These are phyloP conservation scores for Psilocybe sp. DNA, from an alignment of 768 basidiomycete genomes.

Conservation along the genomic window DNA sequence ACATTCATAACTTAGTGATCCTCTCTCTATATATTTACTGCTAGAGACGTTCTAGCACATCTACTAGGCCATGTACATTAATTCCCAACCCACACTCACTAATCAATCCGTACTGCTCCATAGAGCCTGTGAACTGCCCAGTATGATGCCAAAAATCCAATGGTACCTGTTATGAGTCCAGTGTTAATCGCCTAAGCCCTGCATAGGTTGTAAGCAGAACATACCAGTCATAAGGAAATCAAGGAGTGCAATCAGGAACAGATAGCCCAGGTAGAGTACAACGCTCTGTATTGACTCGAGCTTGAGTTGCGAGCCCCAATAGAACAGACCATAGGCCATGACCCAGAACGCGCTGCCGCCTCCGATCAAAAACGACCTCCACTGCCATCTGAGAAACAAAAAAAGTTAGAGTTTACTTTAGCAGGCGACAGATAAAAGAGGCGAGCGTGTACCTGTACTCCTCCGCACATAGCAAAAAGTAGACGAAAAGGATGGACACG, in stretches of 20 bases:
- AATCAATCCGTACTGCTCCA: constrained; percentile 77
- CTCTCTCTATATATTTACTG: neutral
- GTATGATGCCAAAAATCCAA: constrained; percentile 88
- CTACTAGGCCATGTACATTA: constrained; percentile 1
- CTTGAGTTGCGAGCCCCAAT: constrained; percentile 84
- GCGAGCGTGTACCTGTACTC: constrained; percentile 70
- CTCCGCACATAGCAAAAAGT: constrained; percentile 91
- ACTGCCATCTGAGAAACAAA: constrained; percentile 76
- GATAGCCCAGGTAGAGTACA: constrained; percentile 86
- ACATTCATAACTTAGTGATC: constrained; percentile 2
- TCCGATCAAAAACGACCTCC: constrained; percentile 90
- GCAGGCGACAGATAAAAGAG: neutral
- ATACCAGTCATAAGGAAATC: constrained; percentile 86
- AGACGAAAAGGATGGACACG: constrained; percentile 83
- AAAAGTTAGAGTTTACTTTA: neutral
- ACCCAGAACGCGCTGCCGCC: constrained; percentile 94
- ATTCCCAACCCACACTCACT: constrained; percentile 6
- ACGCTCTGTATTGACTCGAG: constrained; percentile 80
- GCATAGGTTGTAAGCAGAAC: constrained; percentile 15
- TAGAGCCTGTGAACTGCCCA: constrained; percentile 89
- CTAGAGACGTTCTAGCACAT: neutral
- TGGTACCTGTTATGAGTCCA: constrained; percentile 56
- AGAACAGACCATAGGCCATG: constrained; percentile 83
- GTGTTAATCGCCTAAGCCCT: neutral
- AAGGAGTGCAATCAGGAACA: constrained; percentile 77